Base-by-base conservation (phyloP, 441 rosid genomes). In the Adansonia grandidieri region DNA sequence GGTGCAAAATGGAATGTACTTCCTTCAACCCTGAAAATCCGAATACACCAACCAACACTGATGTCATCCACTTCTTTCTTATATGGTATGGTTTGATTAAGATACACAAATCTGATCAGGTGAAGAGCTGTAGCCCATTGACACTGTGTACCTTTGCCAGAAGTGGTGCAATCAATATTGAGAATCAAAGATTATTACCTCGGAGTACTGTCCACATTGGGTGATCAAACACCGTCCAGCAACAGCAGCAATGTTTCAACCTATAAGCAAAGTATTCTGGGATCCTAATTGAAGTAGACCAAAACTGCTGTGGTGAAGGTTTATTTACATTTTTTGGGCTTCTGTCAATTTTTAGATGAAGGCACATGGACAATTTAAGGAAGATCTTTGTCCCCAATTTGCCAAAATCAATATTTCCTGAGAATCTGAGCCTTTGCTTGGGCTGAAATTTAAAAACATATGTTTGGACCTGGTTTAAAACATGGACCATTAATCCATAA, bases 1-100 rank as follows among this genome's bases (percentile, higher is more conserved):
- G 74, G 66, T 32, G 81, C 80, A 66, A 73, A 80, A 61, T 84
- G 84, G 83, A 82, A 82, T 77, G 84, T 83, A 76, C 85, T 76
- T 54, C 75, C 17, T 37, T 24, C 32, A 64, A 76, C 50, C 76
- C 77, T 54, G 50, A 64, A 69, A 76, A 77, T 74, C 84, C 71
- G 22, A 42, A 66, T n/a, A 19, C 28, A 10, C 6, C 62, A 83
- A 74, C 85, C 19, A 70, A 79, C 77, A 69, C 48, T 68, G 47
- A 75, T 77, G 72, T 58, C 50, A 8, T 57, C 64, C 64, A 73
- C 65, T 44, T 17, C 37, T 24, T 22, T 50, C 44, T 70, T 50
- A 8, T 54, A 37, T 45, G n/a, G 37, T 67, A 67, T 67, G 48
- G 69, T 47, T 13, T 32, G 37, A 32, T 32, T 32, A 32, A 1